A percentile compares a stretch with the other conserved stretches of the same genome.
Evolutionary conservation across 2,329 filamentous ascomycete genomes (phyloP).

Genomic region (Arthrobotrys sphaeroides): DNA sequence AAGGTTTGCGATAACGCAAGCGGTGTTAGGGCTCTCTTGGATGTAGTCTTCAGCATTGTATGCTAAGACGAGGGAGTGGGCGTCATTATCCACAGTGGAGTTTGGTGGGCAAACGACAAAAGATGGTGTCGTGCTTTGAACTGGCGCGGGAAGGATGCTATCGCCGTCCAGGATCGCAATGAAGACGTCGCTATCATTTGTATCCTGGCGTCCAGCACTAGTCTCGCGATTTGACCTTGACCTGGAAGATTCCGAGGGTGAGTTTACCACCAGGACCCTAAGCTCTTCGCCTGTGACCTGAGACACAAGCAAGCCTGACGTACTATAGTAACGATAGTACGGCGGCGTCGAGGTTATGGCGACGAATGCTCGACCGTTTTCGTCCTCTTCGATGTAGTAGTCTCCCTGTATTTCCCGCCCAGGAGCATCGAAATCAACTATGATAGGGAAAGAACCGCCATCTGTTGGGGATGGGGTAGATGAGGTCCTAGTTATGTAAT

Average conservation of each 20-base stretch:
- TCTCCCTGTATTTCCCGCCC: background rate
- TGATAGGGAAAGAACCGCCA: conserved; percentile 17
- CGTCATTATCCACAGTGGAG: background rate
- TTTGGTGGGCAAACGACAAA: conserved; percentile 16
- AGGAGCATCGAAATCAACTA: background rate
- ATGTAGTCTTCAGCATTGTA: background rate
- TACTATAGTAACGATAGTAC: conserved; percentile 21
- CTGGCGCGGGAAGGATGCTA: background rate
- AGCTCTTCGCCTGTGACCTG: conserved; percentile 4
- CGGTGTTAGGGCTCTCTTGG: background rate
- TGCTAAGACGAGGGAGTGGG: conserved; percentile 8
- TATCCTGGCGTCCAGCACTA: background rate
- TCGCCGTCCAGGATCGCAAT: background rate
- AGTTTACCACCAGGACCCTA: background rate
- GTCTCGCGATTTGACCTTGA: background rate
- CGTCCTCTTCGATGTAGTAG: conserved; percentile 18
- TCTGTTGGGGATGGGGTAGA: background rate
- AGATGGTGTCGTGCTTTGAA: background rate
- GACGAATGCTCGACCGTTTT: background rate
- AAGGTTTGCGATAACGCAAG: background rate
- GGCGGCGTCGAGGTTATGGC: background rate
- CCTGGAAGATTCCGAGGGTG: background rate
- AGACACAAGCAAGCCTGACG: background rate
- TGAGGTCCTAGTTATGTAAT: conserved; percentile 1
- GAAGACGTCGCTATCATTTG: conserved; percentile 6